Evolutionary conservation across 2,329 filamentous ascomycete species (phyloP).

Genomic region (Penicillium sp.): DNA sequence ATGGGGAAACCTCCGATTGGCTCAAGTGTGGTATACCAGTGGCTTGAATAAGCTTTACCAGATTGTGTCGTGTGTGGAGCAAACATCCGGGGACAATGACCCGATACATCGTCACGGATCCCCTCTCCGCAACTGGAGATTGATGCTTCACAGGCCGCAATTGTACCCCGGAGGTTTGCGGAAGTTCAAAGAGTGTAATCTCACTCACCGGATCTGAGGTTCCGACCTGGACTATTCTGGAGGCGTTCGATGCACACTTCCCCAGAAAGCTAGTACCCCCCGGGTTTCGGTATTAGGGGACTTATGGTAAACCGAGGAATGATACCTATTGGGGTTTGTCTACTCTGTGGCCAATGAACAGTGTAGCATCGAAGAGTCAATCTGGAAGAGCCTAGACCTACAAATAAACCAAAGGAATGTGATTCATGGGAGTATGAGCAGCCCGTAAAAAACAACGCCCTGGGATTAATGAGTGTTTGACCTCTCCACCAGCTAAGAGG

Average conservation of each 20-base stretch:
- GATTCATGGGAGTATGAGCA: no score
- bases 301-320: neutral
- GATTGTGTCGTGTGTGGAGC: constrained; percentile 18
- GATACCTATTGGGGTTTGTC: neutral
- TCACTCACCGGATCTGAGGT: neutral
- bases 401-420: neutral
- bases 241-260: neutral
- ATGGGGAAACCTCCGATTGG: constrained; percentile 20
- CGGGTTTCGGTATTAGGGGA: neutral
- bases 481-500: no score
- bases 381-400: neutral
- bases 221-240: neutral
- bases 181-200: neutral
- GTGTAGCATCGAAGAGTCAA: neutral
- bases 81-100: constrained; percentile 26
- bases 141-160: neutral
- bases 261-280: neutral
- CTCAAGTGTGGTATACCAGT: constrained; percentile 4
- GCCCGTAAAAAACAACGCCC: no score
- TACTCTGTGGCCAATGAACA: neutral
- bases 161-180: neutral
- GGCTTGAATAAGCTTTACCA: constrained; percentile 13
- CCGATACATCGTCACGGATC: constrained; percentile 15
- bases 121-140: neutral
- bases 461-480: no score